phyloP scores from a whole-genome alignment of 2,329 filamentous ascomycete species.

The Rhynchosporium agropyri region DNA sequence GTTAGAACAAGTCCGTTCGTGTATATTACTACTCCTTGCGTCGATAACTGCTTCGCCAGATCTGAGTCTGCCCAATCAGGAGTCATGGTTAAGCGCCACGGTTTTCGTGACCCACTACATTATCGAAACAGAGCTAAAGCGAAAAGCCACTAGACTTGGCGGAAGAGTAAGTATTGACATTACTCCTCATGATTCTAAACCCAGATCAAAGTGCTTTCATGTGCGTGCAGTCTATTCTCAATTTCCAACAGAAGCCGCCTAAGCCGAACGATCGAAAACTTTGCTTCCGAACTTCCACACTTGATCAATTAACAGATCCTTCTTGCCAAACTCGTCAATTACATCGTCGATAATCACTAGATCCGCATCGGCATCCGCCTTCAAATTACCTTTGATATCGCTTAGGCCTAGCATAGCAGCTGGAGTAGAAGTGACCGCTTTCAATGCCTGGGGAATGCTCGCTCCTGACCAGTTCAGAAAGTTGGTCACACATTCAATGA shows the following conservation, averaged over 20 bases:
- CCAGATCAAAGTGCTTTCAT: background rate
- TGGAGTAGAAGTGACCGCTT: slow-evolving; percentile 74
- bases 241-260: background rate
- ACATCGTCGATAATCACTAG: slow-evolving; percentile 68
- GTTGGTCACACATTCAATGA: slow-evolving; percentile 83
- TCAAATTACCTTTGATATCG: slow-evolving; percentile 66
- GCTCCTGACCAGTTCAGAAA: slow-evolving; percentile 76
- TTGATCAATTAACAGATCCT: slow-evolving; percentile 48
- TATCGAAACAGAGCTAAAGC: background rate
- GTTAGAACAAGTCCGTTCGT: background rate
- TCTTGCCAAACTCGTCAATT: slow-evolving; percentile 47
- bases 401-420: slow-evolving; percentile 74
- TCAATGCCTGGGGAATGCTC: slow-evolving; percentile 67
- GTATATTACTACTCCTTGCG: background rate
- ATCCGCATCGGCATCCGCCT: slow-evolving; percentile 67
- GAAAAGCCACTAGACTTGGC: background rate
- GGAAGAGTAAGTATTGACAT: background rate
- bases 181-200: slow-evolving; percentile 4
- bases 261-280: slow-evolving; percentile 22
- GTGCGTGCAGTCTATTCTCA: slow-evolving; percentile 7
- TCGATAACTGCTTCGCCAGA: background rate
- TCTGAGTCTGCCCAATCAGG: background rate
- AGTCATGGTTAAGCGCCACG: background rate
- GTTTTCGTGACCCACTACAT: background rate
- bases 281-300: slow-evolving; percentile 39